A percentile compares a stretch with the other conserved stretches of the same genome.
Conservation (phyloP, 2,329 filamentous ascomycete genomes). For the Penicillium expansum region DNA sequence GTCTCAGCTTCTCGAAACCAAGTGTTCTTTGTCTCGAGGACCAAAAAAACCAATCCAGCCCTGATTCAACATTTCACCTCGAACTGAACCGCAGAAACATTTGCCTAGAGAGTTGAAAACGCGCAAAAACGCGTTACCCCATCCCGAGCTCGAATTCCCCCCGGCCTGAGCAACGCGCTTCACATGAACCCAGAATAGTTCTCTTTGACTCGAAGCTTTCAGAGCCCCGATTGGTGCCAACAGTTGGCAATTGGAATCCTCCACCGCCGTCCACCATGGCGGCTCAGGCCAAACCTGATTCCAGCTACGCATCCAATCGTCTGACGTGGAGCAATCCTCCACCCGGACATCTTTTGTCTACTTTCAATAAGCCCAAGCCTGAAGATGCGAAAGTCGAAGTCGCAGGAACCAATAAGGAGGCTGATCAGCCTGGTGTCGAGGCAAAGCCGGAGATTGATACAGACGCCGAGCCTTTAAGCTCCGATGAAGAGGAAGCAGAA, state of each 20-base stretch:
- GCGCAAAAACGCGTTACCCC: background rate
- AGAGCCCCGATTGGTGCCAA: background rate
- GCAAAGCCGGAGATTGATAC: background rate
- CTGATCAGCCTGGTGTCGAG: background rate
- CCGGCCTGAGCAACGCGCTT: constrained; percentile 1
- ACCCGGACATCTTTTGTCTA: constrained; percentile 24
- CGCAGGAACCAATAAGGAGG: background rate
- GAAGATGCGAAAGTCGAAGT: background rate
- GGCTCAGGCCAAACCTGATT: constrained; percentile 21
- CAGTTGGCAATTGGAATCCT: background rate
- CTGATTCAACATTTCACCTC: background rate
- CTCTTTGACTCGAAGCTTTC: background rate
- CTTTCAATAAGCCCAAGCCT: constrained; percentile 19
- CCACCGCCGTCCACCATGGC: constrained; percentile 18
- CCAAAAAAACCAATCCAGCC: background rate
- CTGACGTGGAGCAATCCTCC: constrained; percentile 22
- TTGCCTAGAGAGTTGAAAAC: background rate
- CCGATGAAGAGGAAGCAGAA: background rate
- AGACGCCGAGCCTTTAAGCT: constrained; percentile 7
- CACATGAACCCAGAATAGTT: background rate
- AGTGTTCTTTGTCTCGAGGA: constrained; percentile 4
- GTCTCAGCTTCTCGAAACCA: constrained; percentile 1
- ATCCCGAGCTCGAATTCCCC: background rate
- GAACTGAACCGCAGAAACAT: background rate
- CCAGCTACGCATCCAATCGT: constrained; percentile 27